Evolutionary conservation across 2,329 filamentous ascomycete species (phyloP).

Genomic region (Fusarium acutatum): DNA sequence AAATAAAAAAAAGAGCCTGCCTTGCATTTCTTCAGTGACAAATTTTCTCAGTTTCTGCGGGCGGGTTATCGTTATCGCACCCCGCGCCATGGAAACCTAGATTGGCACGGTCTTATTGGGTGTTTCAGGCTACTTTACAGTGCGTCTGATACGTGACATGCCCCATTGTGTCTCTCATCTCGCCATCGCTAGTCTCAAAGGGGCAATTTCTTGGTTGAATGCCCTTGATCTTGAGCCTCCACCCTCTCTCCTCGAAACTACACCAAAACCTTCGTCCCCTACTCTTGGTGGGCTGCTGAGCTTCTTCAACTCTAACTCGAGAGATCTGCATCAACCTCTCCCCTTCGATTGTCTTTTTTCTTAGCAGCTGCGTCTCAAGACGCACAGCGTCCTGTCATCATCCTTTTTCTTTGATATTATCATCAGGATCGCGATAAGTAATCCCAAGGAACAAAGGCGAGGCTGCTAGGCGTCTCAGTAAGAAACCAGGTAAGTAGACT

Average conservation of each 20-base stretch:
- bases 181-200: constrained; percentile 17
- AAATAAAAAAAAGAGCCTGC: not conserved
- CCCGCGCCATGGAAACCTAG: constrained; percentile 41
- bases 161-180: constrained; percentile 11
- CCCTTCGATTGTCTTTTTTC: not conserved
- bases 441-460: not conserved
- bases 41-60: not conserved
- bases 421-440: not conserved
- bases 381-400: not conserved
- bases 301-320: constrained; percentile 29
- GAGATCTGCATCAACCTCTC: not conserved
- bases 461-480: not conserved
- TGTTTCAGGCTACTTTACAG: constrained; percentile 19
- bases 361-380: not conserved
- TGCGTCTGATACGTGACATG: constrained; percentile 6
- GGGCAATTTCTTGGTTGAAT: not conserved
- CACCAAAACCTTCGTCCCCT: constrained; percentile 23
- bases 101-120: constrained; percentile 11
- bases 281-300: constrained; percentile 30
- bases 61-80: constrained; percentile 53
- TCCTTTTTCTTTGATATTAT: not conserved
- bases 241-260: constrained; percentile 19
- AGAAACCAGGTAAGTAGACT: constrained; percentile 23
- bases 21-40: not conserved
- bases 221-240: constrained; percentile 19